Evolutionary conservation across 2,329 filamentous ascomycete species (phyloP), one percentile per base, ranked within the genome.

Genomic region (Dactylonectria macrodidyma): DNA sequence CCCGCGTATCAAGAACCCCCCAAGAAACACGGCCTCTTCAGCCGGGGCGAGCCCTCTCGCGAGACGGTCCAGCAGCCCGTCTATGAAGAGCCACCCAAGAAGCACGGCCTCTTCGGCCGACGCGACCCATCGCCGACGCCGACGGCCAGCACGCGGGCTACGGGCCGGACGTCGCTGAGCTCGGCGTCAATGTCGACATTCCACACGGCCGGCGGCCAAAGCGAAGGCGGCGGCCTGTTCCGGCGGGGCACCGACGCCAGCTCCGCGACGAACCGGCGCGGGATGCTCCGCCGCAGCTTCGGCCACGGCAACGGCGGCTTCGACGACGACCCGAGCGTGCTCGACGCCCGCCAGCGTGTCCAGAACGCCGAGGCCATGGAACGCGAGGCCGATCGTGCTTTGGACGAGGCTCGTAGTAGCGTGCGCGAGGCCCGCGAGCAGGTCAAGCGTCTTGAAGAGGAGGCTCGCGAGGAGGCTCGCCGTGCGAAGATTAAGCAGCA

Each of bases 401-500:
- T 92, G 14, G 83, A 86, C 10, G 84, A 87, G 9, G 90, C 91
- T 0, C 84, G 88, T 60, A 75, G 84, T 62, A 87, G 87, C 2
- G 91, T 92, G 0, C 84, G 86, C 30, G 89, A 91, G 71, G 91
- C 91, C 0, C 83, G 88, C 36, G 90, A 90, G 52, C 86, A 92
- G 68, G 89, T 92, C 2, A 88, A 86, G 81, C 80, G 84, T 14
- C 80, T 93, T 4, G 91, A 93, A 83, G 78, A 85, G 59, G 91
- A 93, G 81, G 91, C 91, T 1, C 85, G 85, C 73, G 90, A 91
- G 79, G 89, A 92, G 76, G 88, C 90, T 2, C 82, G 90, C 24
- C 79, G 87, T 48, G 91, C 91, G 2, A 91, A 89, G 85, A 88
- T 92, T 59, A 93, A 93, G 86, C 86, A 91, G 80, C 84, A 85